Conservation (phyloP, 164 flowering plant species). For the Malania oleifera region DNA sequence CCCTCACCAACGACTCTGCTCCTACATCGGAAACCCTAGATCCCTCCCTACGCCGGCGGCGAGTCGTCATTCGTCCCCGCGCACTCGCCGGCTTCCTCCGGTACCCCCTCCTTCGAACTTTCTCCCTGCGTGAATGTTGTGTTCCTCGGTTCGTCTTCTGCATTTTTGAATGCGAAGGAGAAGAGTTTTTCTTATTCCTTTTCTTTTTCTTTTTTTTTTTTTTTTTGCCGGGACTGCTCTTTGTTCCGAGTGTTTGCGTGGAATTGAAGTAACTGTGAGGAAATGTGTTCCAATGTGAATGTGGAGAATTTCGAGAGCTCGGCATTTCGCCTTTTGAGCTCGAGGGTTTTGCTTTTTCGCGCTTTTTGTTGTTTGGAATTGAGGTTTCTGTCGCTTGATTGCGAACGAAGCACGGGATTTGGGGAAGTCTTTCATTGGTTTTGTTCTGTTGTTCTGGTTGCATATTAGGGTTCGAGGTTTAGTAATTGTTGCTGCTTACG, state of each 20-base stretch:
- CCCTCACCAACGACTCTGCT: too few relatives aligned
- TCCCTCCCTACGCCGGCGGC: too few relatives aligned
- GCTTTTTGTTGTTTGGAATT: neutral
- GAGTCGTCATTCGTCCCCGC: too few relatives aligned
- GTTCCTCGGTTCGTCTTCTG: neutral
- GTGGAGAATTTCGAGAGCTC: neutral
- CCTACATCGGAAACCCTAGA: too few relatives aligned
- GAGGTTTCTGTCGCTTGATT: neutral
- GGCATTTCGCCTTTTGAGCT: neutral
- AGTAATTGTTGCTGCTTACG: too few relatives aligned
- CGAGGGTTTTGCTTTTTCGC: neutral
- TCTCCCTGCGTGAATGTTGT: neutral
- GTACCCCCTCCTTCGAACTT: neutral
- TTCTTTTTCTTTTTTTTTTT: neutral
- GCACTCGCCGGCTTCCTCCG: too few relatives aligned
- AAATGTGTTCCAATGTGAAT: neutral
- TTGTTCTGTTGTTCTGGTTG: neutral
- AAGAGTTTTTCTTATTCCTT: too few relatives aligned
- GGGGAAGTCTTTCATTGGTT: neutral
- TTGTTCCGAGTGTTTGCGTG: neutral
- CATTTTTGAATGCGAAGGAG: neutral
- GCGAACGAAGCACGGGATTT: neutral
- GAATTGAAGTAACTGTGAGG: constrained; percentile 1
- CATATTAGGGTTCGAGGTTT: too few relatives aligned
- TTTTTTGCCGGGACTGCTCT: neutral